Percentiles rank a stretch among this genome's conserved stretches.
These are phyloP conservation scores for Fusarium zealandicum DNA, from an alignment of 2,329 filamentous ascomycete species.

Conservation along the genomic window DNA sequence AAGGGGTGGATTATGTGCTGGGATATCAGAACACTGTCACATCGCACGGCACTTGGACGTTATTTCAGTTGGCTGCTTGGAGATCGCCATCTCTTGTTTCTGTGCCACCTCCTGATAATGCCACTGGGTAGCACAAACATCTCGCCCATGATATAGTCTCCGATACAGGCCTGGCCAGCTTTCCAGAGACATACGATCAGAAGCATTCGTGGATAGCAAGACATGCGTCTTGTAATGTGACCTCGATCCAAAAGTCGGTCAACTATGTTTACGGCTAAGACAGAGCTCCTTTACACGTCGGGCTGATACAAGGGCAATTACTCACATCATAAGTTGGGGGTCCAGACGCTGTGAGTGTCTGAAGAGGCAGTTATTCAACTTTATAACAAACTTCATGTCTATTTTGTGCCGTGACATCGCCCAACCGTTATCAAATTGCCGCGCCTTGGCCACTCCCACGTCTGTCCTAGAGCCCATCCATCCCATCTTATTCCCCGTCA, in stretches of 20 bases:
- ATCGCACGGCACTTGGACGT: no score
- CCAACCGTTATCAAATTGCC: slow-evolving; percentile 25
- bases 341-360: no score
- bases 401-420: slow-evolving; percentile 3
- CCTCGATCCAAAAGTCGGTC: slow-evolving; percentile 1
- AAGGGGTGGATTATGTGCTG: no score
- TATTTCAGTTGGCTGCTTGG: no score
- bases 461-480: slow-evolving; percentile 32
- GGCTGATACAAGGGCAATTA: neutral
- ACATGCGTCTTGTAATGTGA: slow-evolving; percentile 3
- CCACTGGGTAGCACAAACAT: no score
- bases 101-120: no score
- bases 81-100: no score
- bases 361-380: slow-evolving; percentile 1
- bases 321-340: no score
- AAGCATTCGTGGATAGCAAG: slow-evolving; percentile 16
- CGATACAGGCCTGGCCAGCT: neutral
- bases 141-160: neutral
- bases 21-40: no score
- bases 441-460: slow-evolving; percentile 36
- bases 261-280: neutral
- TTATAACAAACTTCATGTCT: neutral
- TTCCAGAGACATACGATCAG: slow-evolving; percentile 8
- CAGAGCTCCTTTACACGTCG: neutral
- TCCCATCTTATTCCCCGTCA: slow-evolving; percentile 27